A percentile compares a stretch with the other conserved stretches of the same genome.
These are phyloP conservation scores for Coemansia brasiliensis DNA, from an alignment of 192 early-diverging fungal species.

Conservation along the genomic window DNA sequence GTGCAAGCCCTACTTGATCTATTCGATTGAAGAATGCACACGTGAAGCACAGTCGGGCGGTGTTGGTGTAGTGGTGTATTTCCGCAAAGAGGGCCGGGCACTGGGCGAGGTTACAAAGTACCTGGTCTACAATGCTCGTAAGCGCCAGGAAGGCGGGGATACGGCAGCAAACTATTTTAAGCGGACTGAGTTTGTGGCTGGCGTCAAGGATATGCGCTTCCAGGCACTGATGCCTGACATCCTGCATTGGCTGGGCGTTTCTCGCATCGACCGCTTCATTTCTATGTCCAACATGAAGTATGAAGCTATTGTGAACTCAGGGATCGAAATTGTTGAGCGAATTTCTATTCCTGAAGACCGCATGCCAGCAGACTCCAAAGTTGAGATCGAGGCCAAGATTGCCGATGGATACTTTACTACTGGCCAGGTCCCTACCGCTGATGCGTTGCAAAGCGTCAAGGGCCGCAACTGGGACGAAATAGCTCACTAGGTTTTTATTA, in stretches of 20 bases:
- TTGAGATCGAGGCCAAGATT: slow-evolving; percentile 97
- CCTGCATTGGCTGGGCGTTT: slow-evolving; percentile 92
- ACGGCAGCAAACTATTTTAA: slow-evolving; percentile 87
- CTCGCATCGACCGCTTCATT: slow-evolving; percentile 92
- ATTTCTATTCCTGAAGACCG: slow-evolving; percentile 85
- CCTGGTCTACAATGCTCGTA: slow-evolving; percentile 92
- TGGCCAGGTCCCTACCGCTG: slow-evolving; percentile 58
- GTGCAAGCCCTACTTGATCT: slow-evolving; percentile 79
- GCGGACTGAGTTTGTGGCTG: slow-evolving; percentile 84
- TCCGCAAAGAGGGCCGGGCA: slow-evolving; percentile 93
- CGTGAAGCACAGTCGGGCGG: slow-evolving; percentile 88
- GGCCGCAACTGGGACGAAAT: slow-evolving; percentile 83
- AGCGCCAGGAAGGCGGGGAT: slow-evolving; percentile 81
- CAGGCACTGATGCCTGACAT: slow-evolving; percentile 97
- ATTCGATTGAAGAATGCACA: slow-evolving; percentile 87
- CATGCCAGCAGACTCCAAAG: slow-evolving; percentile 86
- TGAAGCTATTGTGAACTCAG: slow-evolving; percentile 85
- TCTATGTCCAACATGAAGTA: slow-evolving; percentile 89
- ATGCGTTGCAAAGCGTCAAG: slow-evolving; percentile 67
- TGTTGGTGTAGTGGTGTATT: slow-evolving; percentile 93
- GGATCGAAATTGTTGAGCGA: slow-evolving; percentile 85
- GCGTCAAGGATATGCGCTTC: slow-evolving; percentile 95
- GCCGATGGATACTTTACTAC: slow-evolving; percentile 93
- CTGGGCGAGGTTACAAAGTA: slow-evolving; percentile 97
- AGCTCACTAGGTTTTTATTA: slow-evolving; percentile 21